phyloP scores from a whole-genome alignment of 345 rosid genomes.

The Nasturtium officinale region DNA sequence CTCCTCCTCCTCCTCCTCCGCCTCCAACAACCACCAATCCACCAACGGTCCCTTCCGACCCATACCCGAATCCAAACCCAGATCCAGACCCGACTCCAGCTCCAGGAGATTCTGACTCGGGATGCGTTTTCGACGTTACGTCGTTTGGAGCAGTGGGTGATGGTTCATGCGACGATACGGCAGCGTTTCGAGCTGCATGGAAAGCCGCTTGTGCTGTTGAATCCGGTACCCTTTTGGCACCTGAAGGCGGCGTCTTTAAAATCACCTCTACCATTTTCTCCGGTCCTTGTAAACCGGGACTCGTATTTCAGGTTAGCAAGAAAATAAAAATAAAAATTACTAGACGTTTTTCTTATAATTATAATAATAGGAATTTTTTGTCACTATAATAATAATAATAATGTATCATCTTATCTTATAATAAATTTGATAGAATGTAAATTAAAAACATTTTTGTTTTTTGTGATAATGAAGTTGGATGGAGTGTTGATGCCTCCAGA shows the following conservation, averaged over 20 bases:
- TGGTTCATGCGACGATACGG: slow-evolving; percentile 77
- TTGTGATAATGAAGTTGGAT: slow-evolving; percentile 55
- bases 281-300: slow-evolving; percentile 90
- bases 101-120: slow-evolving; percentile 43
- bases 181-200: slow-evolving; percentile 81
- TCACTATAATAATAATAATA: too few relatives aligned
- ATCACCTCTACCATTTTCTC: slow-evolving; percentile 91
- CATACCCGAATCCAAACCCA: slow-evolving; percentile 51
- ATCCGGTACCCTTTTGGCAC: slow-evolving; percentile 64
- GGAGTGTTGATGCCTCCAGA: slow-evolving; percentile 87
- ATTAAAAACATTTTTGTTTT: not conserved
- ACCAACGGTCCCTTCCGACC: slow-evolving; percentile 65
- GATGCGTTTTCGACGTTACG: slow-evolving; percentile 64
- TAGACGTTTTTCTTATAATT: too few relatives aligned
- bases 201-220: slow-evolving; percentile 86
- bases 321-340: too few relatives aligned
- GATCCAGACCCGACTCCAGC: slow-evolving; percentile 34
- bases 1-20: too few relatives aligned
- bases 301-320: slow-evolving; percentile 63
- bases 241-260: slow-evolving; percentile 62
- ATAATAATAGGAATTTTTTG: too few relatives aligned
- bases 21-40: slow-evolving; percentile 32
- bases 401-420: not conserved
- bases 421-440: not conserved
- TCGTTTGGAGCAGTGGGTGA: slow-evolving; percentile 85